Percentiles rank a stretch among this genome's conserved stretches.
Evolutionary conservation across 2,329 filamentous ascomycete genomes (phyloP).

Genomic region (Fusarium coffeatum): DNA sequence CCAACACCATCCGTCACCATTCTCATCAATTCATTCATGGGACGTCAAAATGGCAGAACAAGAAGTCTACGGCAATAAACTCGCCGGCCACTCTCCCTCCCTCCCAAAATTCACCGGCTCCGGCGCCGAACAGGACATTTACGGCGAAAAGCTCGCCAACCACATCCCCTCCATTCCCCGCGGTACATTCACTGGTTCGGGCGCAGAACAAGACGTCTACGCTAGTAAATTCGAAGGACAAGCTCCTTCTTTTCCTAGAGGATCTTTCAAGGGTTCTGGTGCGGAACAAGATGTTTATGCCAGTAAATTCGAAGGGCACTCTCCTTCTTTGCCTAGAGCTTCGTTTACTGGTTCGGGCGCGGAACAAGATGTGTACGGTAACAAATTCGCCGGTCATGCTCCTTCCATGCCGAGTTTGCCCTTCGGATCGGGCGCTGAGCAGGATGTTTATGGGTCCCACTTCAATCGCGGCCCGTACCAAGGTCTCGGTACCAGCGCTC

Average conservation of each 20-base stretch:
- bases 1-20: fast-evolving
- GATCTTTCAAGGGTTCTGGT: not conserved
- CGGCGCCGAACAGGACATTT: too few relatives aligned
- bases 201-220: not conserved
- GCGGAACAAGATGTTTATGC: slow-evolving; percentile 3
- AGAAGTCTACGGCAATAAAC: slow-evolving; percentile 3
- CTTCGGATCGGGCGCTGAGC: not conserved
- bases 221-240: not conserved
- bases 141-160: not conserved
- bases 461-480: slow-evolving; percentile 15
- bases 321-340: not conserved
- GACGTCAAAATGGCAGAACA: slow-evolving; percentile 17
- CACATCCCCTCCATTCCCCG: not conserved
- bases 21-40: not conserved
- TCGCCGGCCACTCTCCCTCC: not conserved
- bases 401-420: not conserved
- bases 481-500: slow-evolving; percentile 3
- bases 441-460: slow-evolving; percentile 17
- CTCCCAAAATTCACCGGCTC: not conserved
- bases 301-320: not conserved
- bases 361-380: slow-evolving; percentile 3
- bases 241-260: not conserved
- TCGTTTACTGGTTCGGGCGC: not conserved
- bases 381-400: not conserved
- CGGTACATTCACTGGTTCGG: not conserved